Evolutionary conservation across 225 moss, liverwort and hornwort species (phyloP).

Genomic region (Thuidium tamariscinum): DNA sequence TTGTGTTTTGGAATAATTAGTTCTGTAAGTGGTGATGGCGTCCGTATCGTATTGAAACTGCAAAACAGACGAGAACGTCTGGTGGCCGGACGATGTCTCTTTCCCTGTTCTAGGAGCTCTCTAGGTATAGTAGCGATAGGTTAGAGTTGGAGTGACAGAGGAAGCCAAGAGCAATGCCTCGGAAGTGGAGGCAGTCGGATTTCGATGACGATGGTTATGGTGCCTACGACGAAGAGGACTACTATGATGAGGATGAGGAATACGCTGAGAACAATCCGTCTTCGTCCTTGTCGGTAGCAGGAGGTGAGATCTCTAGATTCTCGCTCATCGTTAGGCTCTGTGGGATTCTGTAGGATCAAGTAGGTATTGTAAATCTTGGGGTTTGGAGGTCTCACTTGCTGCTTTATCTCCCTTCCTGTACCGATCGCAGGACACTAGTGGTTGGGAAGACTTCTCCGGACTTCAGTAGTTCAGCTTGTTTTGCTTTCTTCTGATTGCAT

Average conservation of each 20-base stretch:
- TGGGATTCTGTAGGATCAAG: not conserved
- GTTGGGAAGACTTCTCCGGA: not conserved
- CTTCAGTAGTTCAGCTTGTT: not conserved
- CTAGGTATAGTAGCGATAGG: not conserved
- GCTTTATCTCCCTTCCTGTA: not conserved
- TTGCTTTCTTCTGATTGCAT: too few relatives aligned
- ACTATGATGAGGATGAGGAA: conserved; percentile 9
- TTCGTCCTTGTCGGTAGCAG: not conserved
- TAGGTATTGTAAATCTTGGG: not conserved
- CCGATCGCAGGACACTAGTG: not conserved
- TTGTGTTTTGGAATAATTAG: not conserved
- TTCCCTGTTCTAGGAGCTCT: not conserved
- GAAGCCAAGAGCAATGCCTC: conserved; percentile 25
- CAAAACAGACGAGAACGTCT: too few relatives aligned
- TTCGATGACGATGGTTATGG: conserved; percentile 22
- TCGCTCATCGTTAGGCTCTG: not conserved
- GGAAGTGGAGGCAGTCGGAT: conserved; percentile 19
- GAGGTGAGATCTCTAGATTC: conserved; percentile 5
- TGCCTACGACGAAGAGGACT: conserved; percentile 14
- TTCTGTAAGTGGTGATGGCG: not conserved
- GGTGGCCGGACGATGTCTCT: not conserved
- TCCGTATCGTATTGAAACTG: not conserved
- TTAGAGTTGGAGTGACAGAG: not conserved
- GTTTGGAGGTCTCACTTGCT: not conserved
- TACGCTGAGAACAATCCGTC: not conserved